Evolutionary conservation across 2,329 filamentous ascomycete species (phyloP).

Genomic region (Catunica adiposa): DNA sequence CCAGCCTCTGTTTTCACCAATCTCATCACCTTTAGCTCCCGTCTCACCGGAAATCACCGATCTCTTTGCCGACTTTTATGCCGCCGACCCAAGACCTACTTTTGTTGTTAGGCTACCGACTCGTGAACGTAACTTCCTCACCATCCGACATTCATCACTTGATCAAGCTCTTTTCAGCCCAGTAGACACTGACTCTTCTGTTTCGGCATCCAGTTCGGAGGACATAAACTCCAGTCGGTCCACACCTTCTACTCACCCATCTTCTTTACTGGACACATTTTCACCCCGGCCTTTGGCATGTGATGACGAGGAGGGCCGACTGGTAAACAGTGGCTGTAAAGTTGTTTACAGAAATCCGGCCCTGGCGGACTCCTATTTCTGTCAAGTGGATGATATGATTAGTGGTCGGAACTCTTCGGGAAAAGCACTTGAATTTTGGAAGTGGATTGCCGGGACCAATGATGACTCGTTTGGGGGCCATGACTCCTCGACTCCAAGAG

Average conservation of each 20-base stretch:
- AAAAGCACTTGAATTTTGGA: conserved; percentile 22
- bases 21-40: neutral
- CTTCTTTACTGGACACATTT: neutral
- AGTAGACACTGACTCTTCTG: conserved; percentile 2
- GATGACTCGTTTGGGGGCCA: neutral
- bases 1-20: conserved; percentile 1
- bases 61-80: conserved; percentile 24
- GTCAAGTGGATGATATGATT: conserved; percentile 19
- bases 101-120: conserved; percentile 21
- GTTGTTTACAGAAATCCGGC: conserved; percentile 23
- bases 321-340: conserved; percentile 1
- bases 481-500: neutral
- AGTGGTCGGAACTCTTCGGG: neutral
- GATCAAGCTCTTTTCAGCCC: neutral
- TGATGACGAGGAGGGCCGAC: neutral
- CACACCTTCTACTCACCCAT: conserved; percentile 2
- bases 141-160: neutral
- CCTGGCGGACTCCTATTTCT: conserved; percentile 18
- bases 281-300: neutral
- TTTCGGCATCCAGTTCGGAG: conserved; percentile 7
- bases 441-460: conserved; percentile 20
- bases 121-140: neutral
- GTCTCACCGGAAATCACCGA: conserved; percentile 1
- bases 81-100: conserved; percentile 26
- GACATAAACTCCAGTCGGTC: conserved; percentile 12